Percentiles rank a stretch among this genome's conserved stretches.
Conservation (phyloP, 2,329 filamentous ascomycete species). For the Zarea fungicola region DNA sequence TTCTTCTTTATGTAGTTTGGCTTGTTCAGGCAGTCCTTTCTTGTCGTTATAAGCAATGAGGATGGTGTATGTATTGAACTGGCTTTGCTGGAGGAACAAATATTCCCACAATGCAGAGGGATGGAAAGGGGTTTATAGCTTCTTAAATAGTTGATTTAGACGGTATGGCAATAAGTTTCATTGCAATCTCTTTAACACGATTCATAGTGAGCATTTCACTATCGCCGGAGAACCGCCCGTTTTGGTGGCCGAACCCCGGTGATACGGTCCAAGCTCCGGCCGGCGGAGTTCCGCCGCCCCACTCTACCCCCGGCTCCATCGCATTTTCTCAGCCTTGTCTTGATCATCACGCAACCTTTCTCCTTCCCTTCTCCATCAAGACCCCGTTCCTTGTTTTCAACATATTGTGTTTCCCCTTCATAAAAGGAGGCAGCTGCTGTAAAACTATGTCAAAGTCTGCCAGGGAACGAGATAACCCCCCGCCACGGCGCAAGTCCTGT, state of each 20-base stretch:
- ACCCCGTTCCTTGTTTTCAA: background rate
- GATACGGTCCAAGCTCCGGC: background rate
- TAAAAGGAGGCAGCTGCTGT: background rate
- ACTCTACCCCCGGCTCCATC: background rate
- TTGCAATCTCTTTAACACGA: background rate
- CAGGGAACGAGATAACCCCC: constrained; percentile 39
- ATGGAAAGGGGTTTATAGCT: too few relatives aligned
- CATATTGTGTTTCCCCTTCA: background rate
- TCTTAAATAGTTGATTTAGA: too few relatives aligned
- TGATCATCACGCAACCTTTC: background rate
- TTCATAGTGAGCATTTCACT: background rate
- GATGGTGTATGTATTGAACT: too few relatives aligned
- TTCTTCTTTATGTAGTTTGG: background rate
- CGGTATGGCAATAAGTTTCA: too few relatives aligned
- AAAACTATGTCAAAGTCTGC: background rate
- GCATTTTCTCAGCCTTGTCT: too few relatives aligned
- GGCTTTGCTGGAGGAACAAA: too few relatives aligned
- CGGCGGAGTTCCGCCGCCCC: constrained; percentile 10
- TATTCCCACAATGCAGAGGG: too few relatives aligned
- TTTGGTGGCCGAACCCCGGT: background rate
- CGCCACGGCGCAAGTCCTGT: constrained; percentile 50
- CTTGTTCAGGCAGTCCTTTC: too few relatives aligned
- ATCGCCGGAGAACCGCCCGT: too few relatives aligned
- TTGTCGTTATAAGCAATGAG: too few relatives aligned
- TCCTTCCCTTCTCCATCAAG: background rate